Conservation (phyloP, 2,329 filamentous ascomycete genomes). For the Trichothecium sympodiale region DNA sequence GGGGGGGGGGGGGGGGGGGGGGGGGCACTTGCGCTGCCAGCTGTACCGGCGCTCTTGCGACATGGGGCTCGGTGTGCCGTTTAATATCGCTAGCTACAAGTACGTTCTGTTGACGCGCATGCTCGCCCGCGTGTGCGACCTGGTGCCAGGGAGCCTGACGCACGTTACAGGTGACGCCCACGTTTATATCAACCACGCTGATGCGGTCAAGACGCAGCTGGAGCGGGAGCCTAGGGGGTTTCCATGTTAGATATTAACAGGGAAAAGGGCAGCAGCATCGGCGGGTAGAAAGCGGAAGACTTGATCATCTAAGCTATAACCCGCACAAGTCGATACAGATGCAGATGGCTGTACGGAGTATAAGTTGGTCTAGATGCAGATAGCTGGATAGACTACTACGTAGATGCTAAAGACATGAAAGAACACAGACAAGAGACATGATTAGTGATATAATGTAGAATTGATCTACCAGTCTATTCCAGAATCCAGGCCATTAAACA, state of each 20-base stretch:
- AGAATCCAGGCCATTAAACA: too few relatives aligned
- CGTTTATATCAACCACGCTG: slow-evolving; percentile 86
- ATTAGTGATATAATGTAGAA: too few relatives aligned
- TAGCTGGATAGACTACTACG: too few relatives aligned
- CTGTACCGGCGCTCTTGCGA: slow-evolving; percentile 92
- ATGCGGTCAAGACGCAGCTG: slow-evolving; percentile 73
- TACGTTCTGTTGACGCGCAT: slow-evolving; percentile 89
- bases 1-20: too few relatives aligned
- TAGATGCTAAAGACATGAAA: too few relatives aligned
- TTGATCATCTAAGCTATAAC: slow-evolving; percentile 82
- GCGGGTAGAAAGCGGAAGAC: slow-evolving; percentile 82
- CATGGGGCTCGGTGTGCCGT: slow-evolving; percentile 93
- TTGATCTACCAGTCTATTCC: too few relatives aligned
- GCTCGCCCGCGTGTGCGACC: slow-evolving; percentile 75
- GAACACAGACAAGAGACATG: too few relatives aligned
- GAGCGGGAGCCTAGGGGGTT: slow-evolving; percentile 71
- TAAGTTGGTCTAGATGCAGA: too few relatives aligned
- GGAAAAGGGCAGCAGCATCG: slow-evolving; percentile 62
- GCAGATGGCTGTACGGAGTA: slow-evolving; percentile 98
- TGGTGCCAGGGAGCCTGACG: slow-evolving; percentile 77
- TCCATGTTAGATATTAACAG: slow-evolving; percentile 60
- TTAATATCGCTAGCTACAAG: slow-evolving; percentile 98
- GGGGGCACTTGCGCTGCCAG: slow-evolving; percentile 73
- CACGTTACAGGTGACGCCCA: slow-evolving; percentile 99
- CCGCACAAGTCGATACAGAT: slow-evolving; percentile 89